Evolutionary conservation across 2,329 filamentous ascomycete species (phyloP).

Genomic region (Alternaria panax): DNA sequence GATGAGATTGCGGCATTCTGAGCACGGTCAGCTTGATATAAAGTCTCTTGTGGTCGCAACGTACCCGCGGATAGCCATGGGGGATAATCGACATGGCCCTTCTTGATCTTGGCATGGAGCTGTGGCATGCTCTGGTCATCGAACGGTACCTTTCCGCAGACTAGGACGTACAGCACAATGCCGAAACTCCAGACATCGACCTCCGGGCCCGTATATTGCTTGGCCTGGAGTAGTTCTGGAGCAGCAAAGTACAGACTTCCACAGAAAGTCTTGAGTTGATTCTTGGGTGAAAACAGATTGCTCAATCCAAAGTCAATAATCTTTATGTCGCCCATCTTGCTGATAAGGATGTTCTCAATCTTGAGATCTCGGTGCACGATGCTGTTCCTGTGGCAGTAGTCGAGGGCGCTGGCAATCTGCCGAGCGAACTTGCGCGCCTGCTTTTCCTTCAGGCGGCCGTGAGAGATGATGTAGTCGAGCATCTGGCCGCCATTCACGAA

Average conservation of each 20-base stretch:
- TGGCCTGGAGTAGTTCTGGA: conserved; percentile 90
- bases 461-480: conserved; percentile 99
- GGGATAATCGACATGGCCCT: conserved; percentile 93
- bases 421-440: conserved; percentile 97
- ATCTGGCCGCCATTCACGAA: conserved; percentile 99
- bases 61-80: conserved; percentile 88
- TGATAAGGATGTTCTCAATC: conserved; percentile 99
- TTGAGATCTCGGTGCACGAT: conserved; percentile 98
- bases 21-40: conserved; percentile 7
- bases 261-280: conserved; percentile 93
- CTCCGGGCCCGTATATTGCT: conserved; percentile 93
- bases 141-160: conserved; percentile 97
- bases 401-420: conserved; percentile 93
- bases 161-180: conserved; percentile 94
- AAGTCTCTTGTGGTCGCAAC: conserved; percentile 44
- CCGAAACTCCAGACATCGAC: conserved; percentile 99
- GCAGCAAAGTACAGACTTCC: conserved; percentile 98
- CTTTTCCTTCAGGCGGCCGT: conserved; percentile 97
- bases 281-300: conserved; percentile 88
- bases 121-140: conserved; percentile 99
- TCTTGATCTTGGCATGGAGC: conserved; percentile 98
- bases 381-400: conserved; percentile 97
- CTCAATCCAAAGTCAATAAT: conserved; percentile 99
- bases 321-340: conserved; percentile 98
- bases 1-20: conserved; percentile 93